phyloP scores from a whole-genome alignment of 2,329 filamentous ascomycete species.

The Sclerotinia trifoliorum region DNA sequence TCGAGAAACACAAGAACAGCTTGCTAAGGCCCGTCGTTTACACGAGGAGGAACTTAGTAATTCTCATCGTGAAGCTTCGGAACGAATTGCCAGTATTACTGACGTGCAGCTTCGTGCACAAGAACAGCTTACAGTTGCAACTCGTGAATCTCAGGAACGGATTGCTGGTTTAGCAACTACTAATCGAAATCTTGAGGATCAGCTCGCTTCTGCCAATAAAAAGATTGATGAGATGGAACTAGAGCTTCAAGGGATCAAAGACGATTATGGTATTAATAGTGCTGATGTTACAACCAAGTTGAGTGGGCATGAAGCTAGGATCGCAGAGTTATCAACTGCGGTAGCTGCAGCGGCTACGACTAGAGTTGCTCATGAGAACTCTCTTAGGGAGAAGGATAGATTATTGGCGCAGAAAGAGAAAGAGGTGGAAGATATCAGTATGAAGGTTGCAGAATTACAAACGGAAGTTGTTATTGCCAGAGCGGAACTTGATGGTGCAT shows the following conservation, averaged over 20 bases:
- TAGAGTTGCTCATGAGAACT: slow-evolving; percentile 28
- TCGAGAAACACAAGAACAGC: slow-evolving; percentile 28
- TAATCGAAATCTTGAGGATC: slow-evolving; percentile 16
- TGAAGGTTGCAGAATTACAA: slow-evolving; percentile 63
- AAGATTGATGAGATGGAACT: slow-evolving; percentile 38
- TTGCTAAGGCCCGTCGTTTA: slow-evolving; percentile 21
- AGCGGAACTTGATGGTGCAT: slow-evolving; percentile 91
- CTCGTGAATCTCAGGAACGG: slow-evolving; percentile 21
- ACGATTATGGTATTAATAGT: slow-evolving; percentile 34
- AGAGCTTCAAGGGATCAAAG: slow-evolving; percentile 37
- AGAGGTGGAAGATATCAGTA: slow-evolving; percentile 57
- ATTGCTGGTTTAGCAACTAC: slow-evolving; percentile 15
- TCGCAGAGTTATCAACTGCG: slow-evolving; percentile 32
- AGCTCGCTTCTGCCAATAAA: slow-evolving; percentile 32
- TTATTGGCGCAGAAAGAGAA: slow-evolving; percentile 44
- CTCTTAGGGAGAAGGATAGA: slow-evolving; percentile 31
- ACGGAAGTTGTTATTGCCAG: slow-evolving; percentile 86
- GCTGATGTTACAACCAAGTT: slow-evolving; percentile 37
- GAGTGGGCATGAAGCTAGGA: slow-evolving; percentile 35
- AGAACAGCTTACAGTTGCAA: slow-evolving; percentile 10
- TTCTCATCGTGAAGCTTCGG: slow-evolving; percentile 19
- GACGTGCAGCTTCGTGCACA: slow-evolving; percentile 4
- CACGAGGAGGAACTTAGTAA: slow-evolving; percentile 19
- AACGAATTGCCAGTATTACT: slow-evolving; percentile 13
- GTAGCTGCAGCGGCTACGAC: slow-evolving; percentile 33